Percentiles rank a stretch among this genome's conserved stretches.
Conservation (phyloP, 2,329 filamentous ascomycete genomes). For the Xylariaceae sp. region DNA sequence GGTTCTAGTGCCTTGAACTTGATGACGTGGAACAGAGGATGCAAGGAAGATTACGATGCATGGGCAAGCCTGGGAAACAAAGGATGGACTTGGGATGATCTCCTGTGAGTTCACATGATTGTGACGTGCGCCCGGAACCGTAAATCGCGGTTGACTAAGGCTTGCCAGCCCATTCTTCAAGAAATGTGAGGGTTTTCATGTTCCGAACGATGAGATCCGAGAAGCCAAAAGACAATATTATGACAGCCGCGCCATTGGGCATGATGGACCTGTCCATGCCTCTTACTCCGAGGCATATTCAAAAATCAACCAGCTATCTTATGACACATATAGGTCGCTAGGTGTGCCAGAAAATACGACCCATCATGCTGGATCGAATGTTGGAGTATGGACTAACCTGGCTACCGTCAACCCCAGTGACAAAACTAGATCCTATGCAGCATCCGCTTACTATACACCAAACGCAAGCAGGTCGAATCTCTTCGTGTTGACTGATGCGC, state of each 20-base stretch:
- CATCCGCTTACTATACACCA: constrained; percentile 35
- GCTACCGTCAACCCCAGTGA: constrained; percentile 29
- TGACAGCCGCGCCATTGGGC: constrained; percentile 37
- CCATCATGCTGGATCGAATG: constrained; percentile 35
- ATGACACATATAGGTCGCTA: constrained; percentile 33
- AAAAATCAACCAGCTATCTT: constrained; percentile 41
- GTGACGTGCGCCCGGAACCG: too few species aligned
- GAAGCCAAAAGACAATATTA: constrained; percentile 33
- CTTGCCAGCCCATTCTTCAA: constrained; percentile 45
- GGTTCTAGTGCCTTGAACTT: constrained; percentile 59
- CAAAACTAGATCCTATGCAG: constrained; percentile 35
- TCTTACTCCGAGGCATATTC: constrained; percentile 39
- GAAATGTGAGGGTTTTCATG: constrained; percentile 44
- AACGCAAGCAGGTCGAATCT: constrained; percentile 38
- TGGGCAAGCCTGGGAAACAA: constrained; percentile 55
- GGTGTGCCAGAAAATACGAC: constrained; percentile 32
- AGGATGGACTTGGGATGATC: constrained; percentile 53
- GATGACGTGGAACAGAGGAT: constrained; percentile 49
- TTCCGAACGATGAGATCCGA: constrained; percentile 29
- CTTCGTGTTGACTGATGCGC: constrained; percentile 40
- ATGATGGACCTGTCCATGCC: constrained; percentile 42
- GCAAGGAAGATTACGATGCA: constrained; percentile 46
- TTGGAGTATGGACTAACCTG: constrained; percentile 35
- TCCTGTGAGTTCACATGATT: constrained; percentile 26
- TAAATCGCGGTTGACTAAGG: too few species aligned